Conservation (phyloP, 495 filamentous ascomycete species). For the Daldinia grandis region DNA sequence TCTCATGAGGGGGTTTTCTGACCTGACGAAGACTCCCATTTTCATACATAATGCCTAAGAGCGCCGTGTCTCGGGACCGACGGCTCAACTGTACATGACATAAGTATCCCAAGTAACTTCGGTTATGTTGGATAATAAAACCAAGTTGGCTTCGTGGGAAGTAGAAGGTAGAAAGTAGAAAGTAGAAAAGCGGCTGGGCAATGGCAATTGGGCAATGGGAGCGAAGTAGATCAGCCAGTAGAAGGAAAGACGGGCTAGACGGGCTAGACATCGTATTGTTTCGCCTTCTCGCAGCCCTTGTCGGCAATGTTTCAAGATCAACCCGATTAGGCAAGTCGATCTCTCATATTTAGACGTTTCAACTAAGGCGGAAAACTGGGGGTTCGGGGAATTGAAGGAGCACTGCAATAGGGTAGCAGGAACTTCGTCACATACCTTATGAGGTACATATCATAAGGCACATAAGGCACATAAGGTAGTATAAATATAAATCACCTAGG, state of each 20-base stretch:
- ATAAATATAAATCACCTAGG: conserved; percentile 9
- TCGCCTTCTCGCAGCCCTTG: conserved; percentile 44
- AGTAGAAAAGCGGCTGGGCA: background rate
- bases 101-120: conserved; percentile 10
- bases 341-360: conserved; percentile 46
- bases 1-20: background rate
- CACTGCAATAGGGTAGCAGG: conserved; percentile 41
- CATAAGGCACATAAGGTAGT: background rate
- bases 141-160: background rate
- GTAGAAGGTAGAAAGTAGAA: background rate
- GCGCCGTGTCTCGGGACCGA: conserved; percentile 40
- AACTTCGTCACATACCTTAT: conserved; percentile 32
- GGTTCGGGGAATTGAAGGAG: conserved; percentile 46
- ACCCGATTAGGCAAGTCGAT: conserved; percentile 46
- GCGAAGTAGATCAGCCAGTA: background rate
- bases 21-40: conserved; percentile 18
- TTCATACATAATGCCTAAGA: conserved; percentile 10
- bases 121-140: conserved; percentile 20
- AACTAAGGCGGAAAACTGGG: conserved; percentile 44
- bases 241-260: background rate
- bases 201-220: conserved; percentile 7
- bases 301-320: conserved; percentile 43
- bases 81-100: conserved; percentile 4
- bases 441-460: conserved; percentile 11
- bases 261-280: conserved; percentile 31